Evolutionary conservation across 306 rosid genomes (phyloP).

Genomic region (Chamaecrista fasciculata): DNA sequence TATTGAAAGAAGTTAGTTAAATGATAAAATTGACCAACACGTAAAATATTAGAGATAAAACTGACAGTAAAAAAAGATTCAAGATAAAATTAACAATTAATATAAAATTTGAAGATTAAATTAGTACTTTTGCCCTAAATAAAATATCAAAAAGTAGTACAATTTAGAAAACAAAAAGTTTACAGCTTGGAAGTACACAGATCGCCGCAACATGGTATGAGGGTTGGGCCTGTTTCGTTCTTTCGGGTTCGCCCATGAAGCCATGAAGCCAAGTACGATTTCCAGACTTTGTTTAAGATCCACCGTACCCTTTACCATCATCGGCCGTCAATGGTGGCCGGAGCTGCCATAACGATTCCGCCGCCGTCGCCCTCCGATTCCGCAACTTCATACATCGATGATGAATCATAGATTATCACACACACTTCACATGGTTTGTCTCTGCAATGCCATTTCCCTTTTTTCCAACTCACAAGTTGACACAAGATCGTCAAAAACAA

Average conservation of each 20-base stretch:
- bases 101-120: too few species aligned
- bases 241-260: background rate
- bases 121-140: too few species aligned
- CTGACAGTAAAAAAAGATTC: too few species aligned
- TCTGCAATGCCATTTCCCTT: constrained; percentile 66
- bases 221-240: background rate
- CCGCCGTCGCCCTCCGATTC: background rate
- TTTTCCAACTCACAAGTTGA: constrained; percentile 28
- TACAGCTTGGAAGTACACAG: background rate
- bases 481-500: constrained; percentile 17
- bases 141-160: too few species aligned
- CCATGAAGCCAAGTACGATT: background rate
- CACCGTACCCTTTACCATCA: background rate
- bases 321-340: constrained; percentile 32
- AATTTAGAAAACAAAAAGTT: too few species aligned
- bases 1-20: too few species aligned
- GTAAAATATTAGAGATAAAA: too few species aligned
- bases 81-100: too few species aligned
- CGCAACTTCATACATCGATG: constrained; percentile 28
- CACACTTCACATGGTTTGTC: constrained; percentile 27
- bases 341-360: constrained; percentile 4
- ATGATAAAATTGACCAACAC: too few species aligned
- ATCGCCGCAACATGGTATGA: background rate
- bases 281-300: background rate
- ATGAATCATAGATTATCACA: constrained; percentile 22